phyloP scores from a whole-genome alignment of 768 basidiomycete species.

The Leccinum truebloodii region DNA sequence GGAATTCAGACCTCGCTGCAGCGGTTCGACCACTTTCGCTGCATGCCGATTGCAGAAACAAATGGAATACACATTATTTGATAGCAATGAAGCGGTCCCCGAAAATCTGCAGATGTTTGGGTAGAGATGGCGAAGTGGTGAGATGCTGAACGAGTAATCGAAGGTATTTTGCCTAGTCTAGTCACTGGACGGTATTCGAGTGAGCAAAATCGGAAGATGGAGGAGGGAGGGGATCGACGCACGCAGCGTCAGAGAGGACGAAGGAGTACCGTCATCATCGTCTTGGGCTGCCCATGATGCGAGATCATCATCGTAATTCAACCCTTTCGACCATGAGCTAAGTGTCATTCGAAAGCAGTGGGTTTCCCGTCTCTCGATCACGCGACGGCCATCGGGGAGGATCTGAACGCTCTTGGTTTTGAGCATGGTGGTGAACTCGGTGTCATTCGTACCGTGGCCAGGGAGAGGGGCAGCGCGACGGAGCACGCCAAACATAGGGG shows the following conservation, averaged over 20 bases:
- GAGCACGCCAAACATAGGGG: constrained; percentile 86
- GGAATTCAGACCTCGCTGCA: no score
- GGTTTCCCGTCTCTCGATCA: constrained; percentile 73
- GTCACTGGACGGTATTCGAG: constrained; percentile 58
- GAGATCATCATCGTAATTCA: constrained; percentile 37
- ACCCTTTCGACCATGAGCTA: constrained; percentile 78
- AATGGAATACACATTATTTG: no score
- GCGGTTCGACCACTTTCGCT: no score
- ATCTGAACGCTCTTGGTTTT: constrained; percentile 85
- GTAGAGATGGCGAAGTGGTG: no score
- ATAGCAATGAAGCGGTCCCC: no score
- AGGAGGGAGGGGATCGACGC: constrained; percentile 5
- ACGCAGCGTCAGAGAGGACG: constrained; percentile 13
- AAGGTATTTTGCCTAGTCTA: constrained; percentile 41
- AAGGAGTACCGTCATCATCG: constrained; percentile 2
- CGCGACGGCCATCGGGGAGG: constrained; percentile 85
- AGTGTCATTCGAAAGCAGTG: constrained; percentile 90
- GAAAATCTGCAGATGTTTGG: no score
- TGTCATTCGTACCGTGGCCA: constrained; percentile 23
- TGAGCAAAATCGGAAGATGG: constrained; percentile 14
- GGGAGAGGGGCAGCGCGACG: constrained; percentile 38
- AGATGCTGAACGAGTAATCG: no score
- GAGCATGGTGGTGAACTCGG: constrained; percentile 89
- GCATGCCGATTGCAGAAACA: no score
- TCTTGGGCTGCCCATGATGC: constrained; percentile 27